Percentiles rank a stretch among this genome's conserved stretches.
These are phyloP conservation scores for Russula virescens DNA, from an alignment of 768 basidiomycete species.

Conservation along the genomic window DNA sequence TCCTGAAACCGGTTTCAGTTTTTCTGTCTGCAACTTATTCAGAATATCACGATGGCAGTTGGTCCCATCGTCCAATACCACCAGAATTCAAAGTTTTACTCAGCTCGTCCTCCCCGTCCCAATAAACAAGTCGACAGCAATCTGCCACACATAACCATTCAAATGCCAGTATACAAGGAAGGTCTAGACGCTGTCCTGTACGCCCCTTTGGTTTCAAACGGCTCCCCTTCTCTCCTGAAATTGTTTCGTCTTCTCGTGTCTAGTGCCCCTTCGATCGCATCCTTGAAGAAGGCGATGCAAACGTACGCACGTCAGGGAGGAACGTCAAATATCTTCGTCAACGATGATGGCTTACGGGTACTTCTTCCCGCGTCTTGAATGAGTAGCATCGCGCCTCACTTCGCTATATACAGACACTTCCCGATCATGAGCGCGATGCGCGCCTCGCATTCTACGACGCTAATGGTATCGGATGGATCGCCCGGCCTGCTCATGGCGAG, in stretches of 20 bases:
- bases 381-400: not conserved
- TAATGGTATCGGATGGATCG: slow-evolving; percentile 55
- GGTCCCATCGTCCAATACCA: slow-evolving; percentile 50
- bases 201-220: slow-evolving; percentile 24
- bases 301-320: slow-evolving; percentile 65
- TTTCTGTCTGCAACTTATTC: slow-evolving; percentile 41
- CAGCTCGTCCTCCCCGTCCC: slow-evolving; percentile 39
- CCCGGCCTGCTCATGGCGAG: slow-evolving; percentile 48
- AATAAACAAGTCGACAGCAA: slow-evolving; percentile 41
- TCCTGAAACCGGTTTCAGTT: slow-evolving; percentile 16
- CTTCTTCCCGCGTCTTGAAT: not conserved
- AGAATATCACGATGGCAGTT: slow-evolving; percentile 38
- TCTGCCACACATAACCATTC: slow-evolving; percentile 47
- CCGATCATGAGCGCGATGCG: slow-evolving; percentile 40
- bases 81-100: slow-evolving; percentile 50
- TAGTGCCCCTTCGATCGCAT: slow-evolving; percentile 45
- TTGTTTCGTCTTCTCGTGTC: not conserved
- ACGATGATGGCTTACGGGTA: slow-evolving; percentile 57
- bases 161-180: slow-evolving; percentile 58
- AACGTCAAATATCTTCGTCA: slow-evolving; percentile 50
- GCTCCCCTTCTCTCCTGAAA: not conserved
- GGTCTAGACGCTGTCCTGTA: slow-evolving; percentile 46
- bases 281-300: slow-evolving; percentile 54
- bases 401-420: slow-evolving; percentile 30
- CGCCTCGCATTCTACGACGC: slow-evolving; percentile 50